phyloP scores from a whole-genome alignment of 2,329 filamentous ascomycete species.

The Aspergillus sp. region DNA sequence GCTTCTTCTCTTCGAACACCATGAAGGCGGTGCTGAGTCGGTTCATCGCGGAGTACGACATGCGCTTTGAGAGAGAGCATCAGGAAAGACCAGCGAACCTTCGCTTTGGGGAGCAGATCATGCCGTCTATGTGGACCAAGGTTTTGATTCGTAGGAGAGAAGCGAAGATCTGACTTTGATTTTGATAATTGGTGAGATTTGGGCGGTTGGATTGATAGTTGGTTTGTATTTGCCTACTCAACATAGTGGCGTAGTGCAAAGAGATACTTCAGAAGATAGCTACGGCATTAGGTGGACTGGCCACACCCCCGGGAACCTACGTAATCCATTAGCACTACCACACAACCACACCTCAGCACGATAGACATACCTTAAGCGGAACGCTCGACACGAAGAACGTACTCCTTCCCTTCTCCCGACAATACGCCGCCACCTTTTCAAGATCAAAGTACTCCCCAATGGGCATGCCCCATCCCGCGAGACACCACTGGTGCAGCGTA shows the following conservation, averaged over 20 bases:
- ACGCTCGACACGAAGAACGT: conserved; percentile 50
- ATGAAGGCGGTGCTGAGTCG: conserved; percentile 27
- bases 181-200: neutral
- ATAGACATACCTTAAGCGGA: conserved; percentile 41
- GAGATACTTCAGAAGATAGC: conserved; percentile 39
- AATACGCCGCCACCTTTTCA: conserved; percentile 38
- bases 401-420: conserved; percentile 35
- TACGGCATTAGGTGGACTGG: conserved; percentile 46
- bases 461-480: conserved; percentile 49
- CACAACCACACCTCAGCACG: neutral
- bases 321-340: neutral
- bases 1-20: conserved; percentile 21
- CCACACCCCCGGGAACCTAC: conserved; percentile 45
- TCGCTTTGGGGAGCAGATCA: conserved; percentile 27
- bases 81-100: conserved; percentile 21
- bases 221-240: neutral
- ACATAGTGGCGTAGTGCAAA: neutral
- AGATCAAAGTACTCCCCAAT: conserved; percentile 48
- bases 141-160: conserved; percentile 22
- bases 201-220: neutral
- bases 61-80: conserved; percentile 21
- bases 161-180: conserved; percentile 1
- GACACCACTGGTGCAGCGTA: conserved; percentile 32
- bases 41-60: conserved; percentile 28
- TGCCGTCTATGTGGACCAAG: conserved; percentile 19